A percentile compares a stretch with the other conserved stretches of the same genome.
These are phyloP conservation scores for Xylaria bambusicola DNA, from an alignment of 495 filamentous ascomycete genomes.

Conservation along the genomic window DNA sequence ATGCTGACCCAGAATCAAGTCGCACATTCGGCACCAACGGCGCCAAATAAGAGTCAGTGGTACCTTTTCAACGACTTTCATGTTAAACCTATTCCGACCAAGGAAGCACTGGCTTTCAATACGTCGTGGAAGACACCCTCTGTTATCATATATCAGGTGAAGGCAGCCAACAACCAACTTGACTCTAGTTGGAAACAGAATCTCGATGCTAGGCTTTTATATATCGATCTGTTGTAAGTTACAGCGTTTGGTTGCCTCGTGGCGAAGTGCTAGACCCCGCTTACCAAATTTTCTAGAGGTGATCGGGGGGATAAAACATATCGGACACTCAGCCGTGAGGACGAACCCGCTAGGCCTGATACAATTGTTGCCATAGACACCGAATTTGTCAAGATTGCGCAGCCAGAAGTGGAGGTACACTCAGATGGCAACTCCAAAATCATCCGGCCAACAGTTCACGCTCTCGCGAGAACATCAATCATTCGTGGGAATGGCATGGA, in stretches of 20 bases:
- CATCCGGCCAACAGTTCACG: slow-evolving; percentile 79
- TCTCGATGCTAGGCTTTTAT: slow-evolving; percentile 81
- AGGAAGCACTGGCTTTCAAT: slow-evolving; percentile 86
- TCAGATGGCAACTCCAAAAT: slow-evolving; percentile 85
- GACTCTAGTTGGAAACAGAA: slow-evolving; percentile 83
- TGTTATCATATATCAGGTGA: slow-evolving; percentile 81
- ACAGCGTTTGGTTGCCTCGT: background rate
- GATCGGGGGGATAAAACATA: slow-evolving; percentile 51
- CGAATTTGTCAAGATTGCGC: slow-evolving; percentile 88
- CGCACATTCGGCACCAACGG: slow-evolving; percentile 62
- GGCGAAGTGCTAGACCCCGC: background rate
- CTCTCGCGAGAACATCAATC: slow-evolving; percentile 85
- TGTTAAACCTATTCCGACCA: slow-evolving; percentile 71
- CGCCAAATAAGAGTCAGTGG: slow-evolving; percentile 67
- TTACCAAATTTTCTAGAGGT: slow-evolving; percentile 28
- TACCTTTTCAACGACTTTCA: slow-evolving; percentile 97
- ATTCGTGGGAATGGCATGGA: slow-evolving; percentile 72
- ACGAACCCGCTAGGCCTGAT: slow-evolving; percentile 66
- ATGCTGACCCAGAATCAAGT: slow-evolving; percentile 45
- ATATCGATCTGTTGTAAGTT: slow-evolving; percentile 69
- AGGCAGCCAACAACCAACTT: slow-evolving; percentile 68
- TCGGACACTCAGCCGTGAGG: slow-evolving; percentile 58
- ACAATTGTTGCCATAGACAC: slow-evolving; percentile 89
- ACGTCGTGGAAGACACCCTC: slow-evolving; percentile 88
- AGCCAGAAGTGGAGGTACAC: slow-evolving; percentile 90